A percentile compares a stretch with the other conserved stretches of the same genome.
Evolutionary conservation across 768 basidiomycete species (phyloP).

Genomic region (Tricholoma sp.): DNA sequence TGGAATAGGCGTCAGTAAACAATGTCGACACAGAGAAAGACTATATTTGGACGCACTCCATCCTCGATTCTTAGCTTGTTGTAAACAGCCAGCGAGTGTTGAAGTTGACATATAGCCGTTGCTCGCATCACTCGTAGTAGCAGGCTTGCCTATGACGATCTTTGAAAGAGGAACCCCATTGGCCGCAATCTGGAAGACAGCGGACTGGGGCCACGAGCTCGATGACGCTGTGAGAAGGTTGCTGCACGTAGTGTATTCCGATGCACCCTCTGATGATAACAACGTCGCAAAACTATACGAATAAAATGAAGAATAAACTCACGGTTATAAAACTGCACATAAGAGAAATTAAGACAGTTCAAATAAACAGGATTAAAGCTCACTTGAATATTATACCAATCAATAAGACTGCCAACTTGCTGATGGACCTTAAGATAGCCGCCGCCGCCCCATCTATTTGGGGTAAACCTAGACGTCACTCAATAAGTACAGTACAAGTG

Average conservation of each 20-base stretch:
- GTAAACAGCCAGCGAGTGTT: slow-evolving; percentile 54
- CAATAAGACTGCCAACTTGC: slow-evolving; percentile 51
- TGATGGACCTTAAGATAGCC: slow-evolving; percentile 53
- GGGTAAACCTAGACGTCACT: slow-evolving; percentile 34
- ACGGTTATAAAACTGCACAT: slow-evolving; percentile 40
- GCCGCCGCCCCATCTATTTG: slow-evolving; percentile 37
- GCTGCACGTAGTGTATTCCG: slow-evolving; percentile 60
- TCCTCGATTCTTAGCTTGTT: slow-evolving; percentile 53
- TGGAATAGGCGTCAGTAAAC: slow-evolving; percentile 6
- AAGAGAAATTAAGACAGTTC: slow-evolving; percentile 5
- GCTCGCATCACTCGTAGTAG: slow-evolving; percentile 41
- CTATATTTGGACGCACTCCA: slow-evolving; percentile 51
- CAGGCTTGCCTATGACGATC: slow-evolving; percentile 75
- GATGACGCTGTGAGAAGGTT: slow-evolving; percentile 58
- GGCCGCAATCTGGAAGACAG: slow-evolving; percentile 54
- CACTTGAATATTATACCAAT: slow-evolving; percentile 60
- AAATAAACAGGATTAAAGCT: slow-evolving; percentile 7
- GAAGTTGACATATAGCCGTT: slow-evolving; percentile 60
- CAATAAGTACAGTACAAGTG: background rate
- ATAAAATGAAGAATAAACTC: slow-evolving; percentile 10
- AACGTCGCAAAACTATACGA: slow-evolving; percentile 3
- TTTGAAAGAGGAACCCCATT: slow-evolving; percentile 57
- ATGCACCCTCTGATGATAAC: slow-evolving; percentile 43
- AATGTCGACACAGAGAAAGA: background rate
- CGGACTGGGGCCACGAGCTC: slow-evolving; percentile 54